Base-by-base conservation (phyloP, 768 basidiomycete genomes). In the Hericium erinaceus region DNA sequence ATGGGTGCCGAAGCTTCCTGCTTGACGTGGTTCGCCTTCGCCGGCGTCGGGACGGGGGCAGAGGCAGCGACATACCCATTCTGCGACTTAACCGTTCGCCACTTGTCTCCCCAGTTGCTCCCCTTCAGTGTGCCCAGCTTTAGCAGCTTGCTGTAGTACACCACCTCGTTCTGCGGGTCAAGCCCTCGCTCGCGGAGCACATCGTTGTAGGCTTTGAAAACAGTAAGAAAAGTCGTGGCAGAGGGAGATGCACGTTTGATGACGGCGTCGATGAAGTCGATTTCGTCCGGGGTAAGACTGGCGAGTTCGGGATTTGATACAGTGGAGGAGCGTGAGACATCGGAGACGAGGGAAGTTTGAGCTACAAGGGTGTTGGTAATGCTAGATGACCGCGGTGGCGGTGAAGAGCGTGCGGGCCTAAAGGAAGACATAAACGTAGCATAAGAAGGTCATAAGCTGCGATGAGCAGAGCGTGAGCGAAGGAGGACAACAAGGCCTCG, bases 151-250 rank as follows among this genome's bases (percentile, higher is more conserved):
- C 83, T 82, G 67, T 93, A 95, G 66, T 87, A 89, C 3, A 85
- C 74, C 10, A 89, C 87, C 67, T 92, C 92, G 8, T 80, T 75
- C 60, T 85, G 82, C 20, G 84, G 78, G 60, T 92, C 87, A n/a
- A 92, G 70, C 2, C 85, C 85, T 2, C 84, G 79, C 62, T 88
- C 85, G 58, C 80, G 78, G 22, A 93, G 72, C 20, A 92, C 80
- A 57, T 88, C 84, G 65, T 85, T 89, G 70, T 94, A 93, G 0
- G 90, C 87, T 66, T 88, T 90, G 76, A 91, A 84, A n/a, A 92
- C 80, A 4, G 81, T 79, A 40, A 89, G 75, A 65, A 92, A 92
- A 0, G 87, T 87, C 4, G 87, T 87, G 15, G 89, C 85, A 9
- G 77, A 72, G 8, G 81, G 73, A 5, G 84, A 78, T 46, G 87